Percentiles rank a stretch among this genome's conserved stretches.
These are phyloP conservation scores for Harrya chromipes DNA, from an alignment of 768 basidiomycete species.

Conservation along the genomic window DNA sequence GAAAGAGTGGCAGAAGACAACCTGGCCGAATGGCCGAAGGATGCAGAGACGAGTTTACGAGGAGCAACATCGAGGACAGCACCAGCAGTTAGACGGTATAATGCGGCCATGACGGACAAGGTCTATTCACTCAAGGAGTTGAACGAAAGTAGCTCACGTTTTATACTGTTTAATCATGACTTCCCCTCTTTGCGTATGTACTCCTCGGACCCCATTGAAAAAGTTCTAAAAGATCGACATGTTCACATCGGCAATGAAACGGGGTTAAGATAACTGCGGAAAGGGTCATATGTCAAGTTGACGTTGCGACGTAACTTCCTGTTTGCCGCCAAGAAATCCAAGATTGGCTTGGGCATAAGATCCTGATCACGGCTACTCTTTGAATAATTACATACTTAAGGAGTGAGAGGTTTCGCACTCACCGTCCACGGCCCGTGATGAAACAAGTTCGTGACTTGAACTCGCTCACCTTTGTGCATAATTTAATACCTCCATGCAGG, in stretches of 20 bases:
- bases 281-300: not conserved
- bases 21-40: slow-evolving; percentile 14
- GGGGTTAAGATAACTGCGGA: slow-evolving; percentile 15
- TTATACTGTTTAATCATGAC: slow-evolving; percentile 16
- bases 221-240: not conserved
- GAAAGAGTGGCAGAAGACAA: slow-evolving; percentile 8
- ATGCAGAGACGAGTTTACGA: slow-evolving; percentile 10
- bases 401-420: not conserved
- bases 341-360: slow-evolving; percentile 2
- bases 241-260: slow-evolving; percentile 18
- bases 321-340: slow-evolving; percentile 10
- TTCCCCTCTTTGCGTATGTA: too few relatives aligned
- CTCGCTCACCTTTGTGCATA: not conserved
- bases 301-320: not conserved
- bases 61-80: slow-evolving; percentile 6
- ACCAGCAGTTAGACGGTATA: slow-evolving; percentile 7
- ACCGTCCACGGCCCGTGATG: not conserved
- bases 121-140: not conserved
- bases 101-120: slow-evolving; percentile 13
- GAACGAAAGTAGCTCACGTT: not conserved
- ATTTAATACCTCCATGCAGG: not conserved
- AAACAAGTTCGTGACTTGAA: not conserved
- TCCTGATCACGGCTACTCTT: not conserved
- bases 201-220: not conserved
- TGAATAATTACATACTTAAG: not conserved